A percentile compares a stretch with the other conserved stretches of the same genome.
phyloP scores from a whole-genome alignment of 2,329 filamentous ascomycete species.

The Colletotrichum sansevieriae region DNA sequence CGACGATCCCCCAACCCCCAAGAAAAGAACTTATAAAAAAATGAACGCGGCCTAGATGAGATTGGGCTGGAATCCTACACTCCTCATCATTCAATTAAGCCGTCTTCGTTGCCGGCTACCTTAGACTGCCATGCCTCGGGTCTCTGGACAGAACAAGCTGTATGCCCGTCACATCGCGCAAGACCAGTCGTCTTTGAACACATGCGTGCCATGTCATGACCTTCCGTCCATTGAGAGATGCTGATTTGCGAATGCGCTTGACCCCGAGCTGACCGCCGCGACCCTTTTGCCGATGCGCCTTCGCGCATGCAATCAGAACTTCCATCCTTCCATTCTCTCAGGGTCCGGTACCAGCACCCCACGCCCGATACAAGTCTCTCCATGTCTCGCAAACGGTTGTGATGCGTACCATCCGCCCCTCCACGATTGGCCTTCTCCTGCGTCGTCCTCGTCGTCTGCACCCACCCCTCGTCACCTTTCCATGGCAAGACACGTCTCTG shows the following conservation, averaged over 20 bases:
- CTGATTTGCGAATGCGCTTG: slow-evolving; percentile 23
- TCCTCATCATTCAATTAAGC: slow-evolving; percentile 7
- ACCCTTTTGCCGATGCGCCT: neutral
- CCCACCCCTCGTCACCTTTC: slow-evolving; percentile 9
- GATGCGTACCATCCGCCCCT: slow-evolving; percentile 44
- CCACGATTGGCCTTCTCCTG: slow-evolving; percentile 43
- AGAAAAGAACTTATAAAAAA: neutral
- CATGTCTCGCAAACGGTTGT: slow-evolving; percentile 43
- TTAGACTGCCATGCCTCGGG: slow-evolving; percentile 11
- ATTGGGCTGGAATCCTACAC: slow-evolving; percentile 41
- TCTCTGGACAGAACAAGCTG: slow-evolving; percentile 31
- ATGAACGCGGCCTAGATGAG: slow-evolving; percentile 16
- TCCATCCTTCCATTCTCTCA: slow-evolving; percentile 13
- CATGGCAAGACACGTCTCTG: slow-evolving; percentile 39
- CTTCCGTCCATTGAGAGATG: slow-evolving; percentile 17
- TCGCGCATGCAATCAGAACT: slow-evolving; percentile 19
- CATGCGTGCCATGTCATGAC: slow-evolving; percentile 37
- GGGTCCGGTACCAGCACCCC: slow-evolving; percentile 21
- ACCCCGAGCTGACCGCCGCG: neutral
- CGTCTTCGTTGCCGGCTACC: slow-evolving; percentile 33
- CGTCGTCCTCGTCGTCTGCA: slow-evolving; percentile 19
- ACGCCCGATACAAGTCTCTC: slow-evolving; percentile 23
- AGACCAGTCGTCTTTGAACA: slow-evolving; percentile 42
- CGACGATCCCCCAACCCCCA: neutral
- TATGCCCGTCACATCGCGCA: slow-evolving; percentile 43